Evolutionary conservation across 202 grass and related monocot species (phyloP).

Genomic region (Panicum hallii): DNA sequence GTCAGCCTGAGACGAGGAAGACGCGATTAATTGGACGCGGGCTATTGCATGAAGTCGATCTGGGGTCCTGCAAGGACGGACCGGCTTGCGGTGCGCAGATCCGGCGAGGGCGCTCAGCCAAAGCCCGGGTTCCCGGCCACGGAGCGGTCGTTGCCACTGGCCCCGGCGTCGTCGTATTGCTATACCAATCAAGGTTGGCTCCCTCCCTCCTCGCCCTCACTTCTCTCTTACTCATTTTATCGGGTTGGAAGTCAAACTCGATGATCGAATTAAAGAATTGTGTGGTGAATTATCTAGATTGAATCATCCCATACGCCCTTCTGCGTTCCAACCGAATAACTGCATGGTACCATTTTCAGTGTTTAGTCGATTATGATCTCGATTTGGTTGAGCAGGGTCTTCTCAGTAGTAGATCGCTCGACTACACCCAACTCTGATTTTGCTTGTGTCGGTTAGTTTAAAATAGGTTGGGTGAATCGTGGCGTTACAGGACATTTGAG

Average conservation of each 20-base stretch:
- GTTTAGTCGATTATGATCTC: conserved; percentile 9
- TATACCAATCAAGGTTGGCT: conserved; percentile 20
- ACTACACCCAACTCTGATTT: neutral
- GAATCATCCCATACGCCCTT: neutral
- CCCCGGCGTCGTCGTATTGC: neutral
- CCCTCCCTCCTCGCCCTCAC: neutral
- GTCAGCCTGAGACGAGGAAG: neutral
- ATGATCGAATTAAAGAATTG: neutral
- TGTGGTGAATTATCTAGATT: neutral
- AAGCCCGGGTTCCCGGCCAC: neutral
- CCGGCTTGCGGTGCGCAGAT: neutral
- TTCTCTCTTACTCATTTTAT: neutral
- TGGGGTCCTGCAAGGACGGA: neutral
- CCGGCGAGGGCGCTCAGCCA: neutral
- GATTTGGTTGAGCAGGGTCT: conserved; percentile 1
- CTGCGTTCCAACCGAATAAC: neutral
- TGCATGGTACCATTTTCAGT: neutral
- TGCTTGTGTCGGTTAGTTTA: neutral
- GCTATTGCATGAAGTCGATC: conserved; percentile 17
- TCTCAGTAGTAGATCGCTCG: no score
- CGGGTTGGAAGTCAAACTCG: neutral
- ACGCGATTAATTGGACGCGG: neutral
- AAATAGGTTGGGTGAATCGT: neutral
- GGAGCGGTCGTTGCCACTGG: neutral
- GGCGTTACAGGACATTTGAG: neutral